Percentiles rank a stretch among this genome's conserved stretches.
These are phyloP conservation scores for Solanum sitiens DNA, from an alignment of 257 asterid species.

Conservation along the genomic window DNA sequence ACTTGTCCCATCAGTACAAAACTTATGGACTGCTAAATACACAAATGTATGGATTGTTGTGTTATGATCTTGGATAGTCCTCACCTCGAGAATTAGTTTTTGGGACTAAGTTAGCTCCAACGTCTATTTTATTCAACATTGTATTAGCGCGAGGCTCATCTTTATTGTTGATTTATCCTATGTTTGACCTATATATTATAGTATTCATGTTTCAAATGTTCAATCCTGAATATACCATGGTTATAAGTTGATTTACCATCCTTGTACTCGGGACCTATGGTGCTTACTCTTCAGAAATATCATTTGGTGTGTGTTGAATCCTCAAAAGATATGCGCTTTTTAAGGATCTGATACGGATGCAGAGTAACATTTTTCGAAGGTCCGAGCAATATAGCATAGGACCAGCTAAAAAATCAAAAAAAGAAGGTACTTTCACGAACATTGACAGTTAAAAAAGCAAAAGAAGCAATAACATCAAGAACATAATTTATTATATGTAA, in stretches of 20 bases:
- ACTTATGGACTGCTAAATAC: background rate
- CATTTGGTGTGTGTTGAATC: background rate
- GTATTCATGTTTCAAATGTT: background rate
- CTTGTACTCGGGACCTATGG: background rate
- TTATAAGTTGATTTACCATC: background rate
- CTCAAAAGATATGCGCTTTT: background rate
- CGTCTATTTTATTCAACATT: background rate
- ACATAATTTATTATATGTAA: background rate
- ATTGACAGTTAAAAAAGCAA: too few species aligned
- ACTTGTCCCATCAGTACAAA: background rate
- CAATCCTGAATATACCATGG: background rate
- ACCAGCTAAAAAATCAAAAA: background rate
- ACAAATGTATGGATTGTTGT: background rate
- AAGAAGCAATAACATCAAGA: background rate
- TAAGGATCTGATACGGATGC: background rate
- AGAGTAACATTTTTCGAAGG: background rate
- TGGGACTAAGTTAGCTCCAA: background rate
- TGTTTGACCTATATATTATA: background rate
- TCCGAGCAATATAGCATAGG: background rate
- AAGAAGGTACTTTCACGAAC: too few species aligned
- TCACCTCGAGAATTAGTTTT: background rate
- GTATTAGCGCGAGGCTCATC: background rate
- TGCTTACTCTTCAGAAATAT: background rate
- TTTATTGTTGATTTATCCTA: background rate
- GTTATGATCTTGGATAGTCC: background rate